These are phyloP conservation scores for Evansstolkia leycettana DNA, from an alignment of 495 filamentous ascomycete genomes.

Conservation along the genomic window DNA sequence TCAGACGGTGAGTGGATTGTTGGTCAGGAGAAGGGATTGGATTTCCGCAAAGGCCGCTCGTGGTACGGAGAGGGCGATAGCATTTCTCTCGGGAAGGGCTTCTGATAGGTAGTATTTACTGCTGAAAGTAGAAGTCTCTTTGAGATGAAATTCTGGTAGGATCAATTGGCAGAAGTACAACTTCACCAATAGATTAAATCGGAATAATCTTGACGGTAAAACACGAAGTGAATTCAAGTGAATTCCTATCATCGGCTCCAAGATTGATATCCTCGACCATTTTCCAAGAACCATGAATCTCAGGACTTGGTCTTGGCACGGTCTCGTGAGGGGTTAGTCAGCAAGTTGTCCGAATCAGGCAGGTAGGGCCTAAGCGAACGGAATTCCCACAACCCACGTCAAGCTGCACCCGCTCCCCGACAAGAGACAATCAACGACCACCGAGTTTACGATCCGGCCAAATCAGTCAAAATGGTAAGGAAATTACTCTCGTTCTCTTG, in stretches of 20 bases:
- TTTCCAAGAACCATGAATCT: too few relatives aligned
- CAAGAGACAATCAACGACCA: slow-evolving; percentile 39
- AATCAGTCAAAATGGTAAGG: slow-evolving; percentile 51
- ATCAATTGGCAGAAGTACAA: too few relatives aligned
- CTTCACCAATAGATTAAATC: too few relatives aligned
- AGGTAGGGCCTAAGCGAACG: slow-evolving; percentile 40
- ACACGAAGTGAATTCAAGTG: too few relatives aligned
- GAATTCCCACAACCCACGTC: slow-evolving; percentile 33
- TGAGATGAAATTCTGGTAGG: too few relatives aligned
- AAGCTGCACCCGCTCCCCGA: slow-evolving; percentile 28
- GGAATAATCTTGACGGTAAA: too few relatives aligned
- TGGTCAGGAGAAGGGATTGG: slow-evolving; percentile 64
- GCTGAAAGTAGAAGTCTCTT: too few relatives aligned
- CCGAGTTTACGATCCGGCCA: slow-evolving; percentile 33
- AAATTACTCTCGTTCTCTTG: slow-evolving; percentile 6
- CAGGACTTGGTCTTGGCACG: slow-evolving; percentile 6
- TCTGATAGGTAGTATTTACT: too few relatives aligned
- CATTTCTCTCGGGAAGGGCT: slow-evolving; percentile 47
- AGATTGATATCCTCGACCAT: too few relatives aligned
- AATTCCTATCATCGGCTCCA: too few relatives aligned
- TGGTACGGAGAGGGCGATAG: slow-evolving; percentile 78
- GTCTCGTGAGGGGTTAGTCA: slow-evolving; percentile 1
- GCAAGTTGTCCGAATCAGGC: slow-evolving; percentile 22
- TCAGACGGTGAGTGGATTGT: slow-evolving; percentile 55
- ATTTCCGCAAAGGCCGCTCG: slow-evolving; percentile 52